These are phyloP conservation scores for Chaetomium sp. DNA, from an alignment of 2,329 filamentous ascomycete species.

Conservation along the genomic window DNA sequence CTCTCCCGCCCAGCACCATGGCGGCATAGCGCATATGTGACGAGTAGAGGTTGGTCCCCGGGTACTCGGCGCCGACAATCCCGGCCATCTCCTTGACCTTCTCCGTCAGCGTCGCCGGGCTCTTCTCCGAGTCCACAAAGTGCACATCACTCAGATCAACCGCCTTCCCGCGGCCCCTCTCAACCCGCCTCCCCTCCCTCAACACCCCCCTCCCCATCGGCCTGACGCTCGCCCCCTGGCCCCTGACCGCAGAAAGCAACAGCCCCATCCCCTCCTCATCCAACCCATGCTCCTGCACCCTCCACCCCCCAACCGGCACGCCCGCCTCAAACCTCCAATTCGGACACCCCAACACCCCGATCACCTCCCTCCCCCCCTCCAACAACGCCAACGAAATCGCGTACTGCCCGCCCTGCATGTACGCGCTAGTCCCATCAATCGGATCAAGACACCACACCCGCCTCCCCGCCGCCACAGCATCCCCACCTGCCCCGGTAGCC, in stretches of 20 bases:
- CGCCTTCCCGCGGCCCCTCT: slow-evolving; percentile 9
- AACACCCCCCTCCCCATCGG: slow-evolving; percentile 21
- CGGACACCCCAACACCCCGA: slow-evolving; percentile 33
- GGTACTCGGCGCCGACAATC: slow-evolving; percentile 16
- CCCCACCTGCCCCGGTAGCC: not conserved
- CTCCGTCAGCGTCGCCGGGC: slow-evolving; percentile 29
- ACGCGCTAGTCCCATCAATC: slow-evolving; percentile 33
- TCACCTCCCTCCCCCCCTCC: slow-evolving; percentile 26
- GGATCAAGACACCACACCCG: slow-evolving; percentile 34
- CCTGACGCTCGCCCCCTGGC: slow-evolving; percentile 28
- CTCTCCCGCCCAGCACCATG: slow-evolving; percentile 30
- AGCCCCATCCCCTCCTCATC: slow-evolving; percentile 27
- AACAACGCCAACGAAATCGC: slow-evolving; percentile 31
- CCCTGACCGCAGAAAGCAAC: slow-evolving; percentile 30
- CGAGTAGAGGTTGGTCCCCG: slow-evolving; percentile 31
- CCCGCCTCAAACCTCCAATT: slow-evolving; percentile 22
- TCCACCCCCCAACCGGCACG: not conserved
- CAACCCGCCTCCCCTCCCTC: slow-evolving; percentile 5
- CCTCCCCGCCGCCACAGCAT: not conserved
- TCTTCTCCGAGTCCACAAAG: slow-evolving; percentile 33
- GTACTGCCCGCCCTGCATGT: slow-evolving; percentile 32
- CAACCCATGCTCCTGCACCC: slow-evolving; percentile 20
- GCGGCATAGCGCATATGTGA: slow-evolving; percentile 35
- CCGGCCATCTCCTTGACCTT: slow-evolving; percentile 28
- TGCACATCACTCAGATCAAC: slow-evolving; percentile 26